Base-by-base conservation (phyloP, 495 filamentous ascomycete species). In the Lichina pygmaea region DNA sequence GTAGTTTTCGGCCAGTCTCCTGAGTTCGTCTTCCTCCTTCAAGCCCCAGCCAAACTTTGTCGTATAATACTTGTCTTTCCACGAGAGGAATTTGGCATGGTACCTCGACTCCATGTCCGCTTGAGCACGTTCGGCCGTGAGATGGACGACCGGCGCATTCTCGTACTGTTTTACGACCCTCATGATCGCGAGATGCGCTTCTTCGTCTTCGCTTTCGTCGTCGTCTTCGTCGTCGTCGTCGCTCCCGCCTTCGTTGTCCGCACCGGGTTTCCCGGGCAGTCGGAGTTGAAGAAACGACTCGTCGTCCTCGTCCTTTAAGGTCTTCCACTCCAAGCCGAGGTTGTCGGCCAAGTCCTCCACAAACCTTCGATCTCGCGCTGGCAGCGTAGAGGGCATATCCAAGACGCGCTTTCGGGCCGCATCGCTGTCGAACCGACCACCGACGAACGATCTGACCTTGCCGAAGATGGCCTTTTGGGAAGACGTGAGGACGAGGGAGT, bases 51-150 rank as follows among this genome's bases (percentile, higher is more conserved):
- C 79, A 51, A 93, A 89, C 55, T 94, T 95, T n/a, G 66, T 63
- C 42, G 63, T 64, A 58, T 99, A 99, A 55, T 99, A 91, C 38
- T 81, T 72, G 60, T 89, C 71, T 58, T 93, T 94, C 89, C 89
- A 99, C 45, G 74, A 68, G 48, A 71, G 64, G 59, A 94, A 99
- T 52, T 81, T 86, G 49, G 76, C 62, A 45, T 93, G 68, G 58
- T 99, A 95, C 53, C 80, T 80, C 53, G 70, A 64, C 54, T 93
- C 72, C 55, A 83, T 73, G 6, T 76, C 71, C 33, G 66, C 66
- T 57, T 86, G 72, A 15, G 77, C 77, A 48, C 93, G 78, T 55
- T 83, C 75, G 2, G 77, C 60, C 7, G 77, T 79, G 33, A 83
- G 57, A 51, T 99, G 86, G 24, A 91, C 60, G 34, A 86, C 67